These are phyloP conservation scores for Sclerotinia borealis DNA, from an alignment of 2,329 filamentous ascomycete species.

Conservation along the genomic window DNA sequence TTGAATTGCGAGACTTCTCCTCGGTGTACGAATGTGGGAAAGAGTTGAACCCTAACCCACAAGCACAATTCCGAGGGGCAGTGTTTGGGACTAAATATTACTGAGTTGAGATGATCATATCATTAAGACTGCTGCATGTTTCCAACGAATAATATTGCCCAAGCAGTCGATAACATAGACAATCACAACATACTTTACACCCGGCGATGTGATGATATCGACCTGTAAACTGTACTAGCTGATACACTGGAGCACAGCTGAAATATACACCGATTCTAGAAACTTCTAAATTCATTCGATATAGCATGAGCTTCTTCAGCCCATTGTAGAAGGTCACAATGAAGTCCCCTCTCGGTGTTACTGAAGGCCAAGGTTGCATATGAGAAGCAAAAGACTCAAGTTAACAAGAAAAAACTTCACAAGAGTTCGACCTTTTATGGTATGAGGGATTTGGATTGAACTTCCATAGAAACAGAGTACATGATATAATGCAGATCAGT, in stretches of 20 bases:
- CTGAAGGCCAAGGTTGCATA: neutral
- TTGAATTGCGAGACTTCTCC: neutral
- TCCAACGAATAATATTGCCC: neutral
- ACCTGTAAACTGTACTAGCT: neutral
- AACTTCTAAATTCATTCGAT: constrained; percentile 3
- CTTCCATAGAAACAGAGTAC: neutral
- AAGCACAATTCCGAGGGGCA: neutral
- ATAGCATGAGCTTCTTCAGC: neutral
- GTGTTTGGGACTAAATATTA: neutral
- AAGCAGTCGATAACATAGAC: neutral
- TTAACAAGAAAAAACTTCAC: neutral
- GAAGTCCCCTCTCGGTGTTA: neutral
- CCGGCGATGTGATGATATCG: neutral
- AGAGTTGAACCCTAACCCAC: neutral
- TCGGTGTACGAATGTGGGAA: constrained; percentile 6
- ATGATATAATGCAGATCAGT: too few relatives aligned
- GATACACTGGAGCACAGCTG: neutral
- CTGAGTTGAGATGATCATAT: too few relatives aligned
- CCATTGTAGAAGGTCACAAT: neutral
- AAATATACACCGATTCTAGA: neutral
- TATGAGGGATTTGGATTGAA: neutral
- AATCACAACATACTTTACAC: neutral
- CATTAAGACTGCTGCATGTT: neutral
- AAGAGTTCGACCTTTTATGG: neutral
- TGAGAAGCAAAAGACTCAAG: neutral